Evolutionary conservation across 148 eudicot species (phyloP), one percentile per base, ranked within the genome.

Genomic region (Persicaria maculosa): DNA sequence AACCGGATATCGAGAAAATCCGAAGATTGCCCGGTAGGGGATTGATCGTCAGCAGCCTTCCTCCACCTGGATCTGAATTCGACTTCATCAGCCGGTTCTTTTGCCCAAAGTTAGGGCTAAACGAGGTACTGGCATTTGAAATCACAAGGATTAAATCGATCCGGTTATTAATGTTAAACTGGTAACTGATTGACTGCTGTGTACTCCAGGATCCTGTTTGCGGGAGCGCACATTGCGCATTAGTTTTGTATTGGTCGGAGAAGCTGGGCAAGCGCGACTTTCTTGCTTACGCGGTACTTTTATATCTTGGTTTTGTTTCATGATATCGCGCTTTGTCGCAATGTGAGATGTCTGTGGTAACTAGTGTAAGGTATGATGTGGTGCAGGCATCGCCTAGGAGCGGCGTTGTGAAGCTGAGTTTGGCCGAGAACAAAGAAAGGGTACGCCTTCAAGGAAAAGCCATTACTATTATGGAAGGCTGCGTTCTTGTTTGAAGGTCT

Each of bases 181-280:
- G 40, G 2, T 31, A 59, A 22, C 36, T 11, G 36, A 59, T 43
- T 36, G 46, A 65, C 1, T 36, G 19, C 4, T 36, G 0, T 40
- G 70, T 65, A 36, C 47, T 36, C 19, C 80, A 86, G 97, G 97
- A 93, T 85, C 89, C 93, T 76, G 96, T 88, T 65, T 80, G 87
- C 68, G 96, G 97, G 55, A 90, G 87, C 72, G 96, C 89, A n/a
- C 97, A 93, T 81, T 93, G 97, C 77, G 93, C 97, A 65, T 80
- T 90, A 46, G 93, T 81, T 22, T 57, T 74, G n/a, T 93, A 90
- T 74, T 93, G 96, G 96, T 74, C 83, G 59, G 83, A 87, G 73
- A 90, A 83, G 85, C 84, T 86, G 65, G 88, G 84, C 50, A 93
- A 90, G 86, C 54, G 47, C 7, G 89, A 90, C 75, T 80, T 90